Conservation (phyloP, 2,329 filamentous ascomycete genomes). For the Ophiostoma piceae region DNA sequence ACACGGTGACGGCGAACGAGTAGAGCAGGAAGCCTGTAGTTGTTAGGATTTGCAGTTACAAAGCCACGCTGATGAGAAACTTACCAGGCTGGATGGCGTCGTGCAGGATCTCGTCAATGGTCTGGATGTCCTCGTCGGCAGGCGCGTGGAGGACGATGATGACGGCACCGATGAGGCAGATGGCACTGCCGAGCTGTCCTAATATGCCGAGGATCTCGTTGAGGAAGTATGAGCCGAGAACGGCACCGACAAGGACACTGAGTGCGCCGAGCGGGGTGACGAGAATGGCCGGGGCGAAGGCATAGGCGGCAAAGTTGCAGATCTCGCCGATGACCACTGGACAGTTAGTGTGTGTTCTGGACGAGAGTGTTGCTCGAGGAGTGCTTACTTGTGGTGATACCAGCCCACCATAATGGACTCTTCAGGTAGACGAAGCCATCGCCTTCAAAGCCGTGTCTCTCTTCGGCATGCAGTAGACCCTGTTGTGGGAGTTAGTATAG, state of each 20-base stretch:
- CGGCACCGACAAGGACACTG: slow-evolving; percentile 89
- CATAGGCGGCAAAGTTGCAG: slow-evolving; percentile 96
- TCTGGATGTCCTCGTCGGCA: slow-evolving; percentile 83
- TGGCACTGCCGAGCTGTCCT: slow-evolving; percentile 91
- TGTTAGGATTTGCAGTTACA: slow-evolving; percentile 26
- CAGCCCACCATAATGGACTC: slow-evolving; percentile 96
- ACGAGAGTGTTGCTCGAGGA: slow-evolving; percentile 7
- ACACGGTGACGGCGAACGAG: slow-evolving; percentile 70
- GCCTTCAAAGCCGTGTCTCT: slow-evolving; percentile 91
- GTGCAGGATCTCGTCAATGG: slow-evolving; percentile 83
- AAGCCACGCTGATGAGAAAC: not conserved
- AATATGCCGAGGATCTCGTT: slow-evolving; percentile 83
- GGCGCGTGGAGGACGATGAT: slow-evolving; percentile 97
- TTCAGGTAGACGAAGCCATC: slow-evolving; percentile 92
- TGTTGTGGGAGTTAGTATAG: slow-evolving; percentile 15
- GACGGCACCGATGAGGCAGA: slow-evolving; percentile 90
- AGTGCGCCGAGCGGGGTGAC: slow-evolving; percentile 92
- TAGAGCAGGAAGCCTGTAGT: slow-evolving; percentile 82
- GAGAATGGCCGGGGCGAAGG: slow-evolving; percentile 96
- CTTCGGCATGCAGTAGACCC: slow-evolving; percentile 72
- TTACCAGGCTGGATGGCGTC: slow-evolving; percentile 73
- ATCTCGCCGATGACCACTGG: slow-evolving; percentile 87
- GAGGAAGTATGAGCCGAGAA: slow-evolving; percentile 90
- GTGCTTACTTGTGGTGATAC: slow-evolving; percentile 75
- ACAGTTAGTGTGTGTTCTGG: slow-evolving; percentile 14